Evolutionary conservation across 2,329 filamentous ascomycete species (phyloP), one percentile per base, ranked within the genome.

Genomic region (Zelopaecilomyces penicillatus): DNA sequence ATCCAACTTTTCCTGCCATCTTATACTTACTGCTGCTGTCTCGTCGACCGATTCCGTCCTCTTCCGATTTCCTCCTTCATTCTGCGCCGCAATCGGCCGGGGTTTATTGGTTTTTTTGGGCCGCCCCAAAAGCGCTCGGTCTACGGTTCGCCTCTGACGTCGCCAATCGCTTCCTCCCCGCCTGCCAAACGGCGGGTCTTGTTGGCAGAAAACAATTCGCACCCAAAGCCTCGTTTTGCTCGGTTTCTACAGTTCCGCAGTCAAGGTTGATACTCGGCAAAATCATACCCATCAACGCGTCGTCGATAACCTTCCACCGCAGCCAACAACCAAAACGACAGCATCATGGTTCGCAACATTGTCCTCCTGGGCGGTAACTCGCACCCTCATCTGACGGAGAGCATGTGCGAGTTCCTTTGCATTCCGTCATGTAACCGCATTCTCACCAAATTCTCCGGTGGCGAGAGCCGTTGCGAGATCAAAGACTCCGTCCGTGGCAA

Each of bases 401-500:
- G 76, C 50, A 87, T 98, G 61, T 95, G 87, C 76, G 85, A 85
- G 57, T 83, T 88, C 55, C 83, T 98, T 48, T 87, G 90, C 56
- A 82, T 98, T 44, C 83, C 88, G n/a, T 74, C 80, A 19, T 87
- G 88, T 55, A 83, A 89, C 60, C 85, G 91, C 55, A 81, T 90
- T 50, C 80, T 97, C 41, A 79, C 75, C 61, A 96, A 96, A 70
- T 98, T 98, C 71, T 87, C 89, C 30, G 88, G 93, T 42, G 93
- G 93, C 54, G 93, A 97, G 71, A 95, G 87, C 54, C 82, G 91
- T 44, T 91, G 95, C 51, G 93, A 97, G 67, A 95, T 98, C 60
- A 79, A 90, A 64, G 93, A 98, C 67, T 95, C 89, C 10, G 93
- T 98, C 42, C 85, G 93, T 57, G 93, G 87, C 56, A 98, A 98